Evolutionary conservation across 2,329 filamentous ascomycete genomes (phyloP).

Genomic region (Mariannaea sp.): DNA sequence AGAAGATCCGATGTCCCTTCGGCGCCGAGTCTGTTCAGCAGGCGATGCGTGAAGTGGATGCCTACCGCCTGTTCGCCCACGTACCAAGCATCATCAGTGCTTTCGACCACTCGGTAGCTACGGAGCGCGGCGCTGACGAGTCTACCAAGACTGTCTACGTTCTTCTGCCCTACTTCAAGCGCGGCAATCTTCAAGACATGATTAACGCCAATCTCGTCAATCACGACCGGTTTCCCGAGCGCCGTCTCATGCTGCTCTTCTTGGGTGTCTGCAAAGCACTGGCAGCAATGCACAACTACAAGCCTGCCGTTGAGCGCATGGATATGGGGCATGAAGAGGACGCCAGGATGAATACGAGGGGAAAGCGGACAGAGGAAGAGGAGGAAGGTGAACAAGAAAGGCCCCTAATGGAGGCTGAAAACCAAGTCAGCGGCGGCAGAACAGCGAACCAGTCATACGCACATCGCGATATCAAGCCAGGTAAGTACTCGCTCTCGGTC

Average conservation of each 20-base stretch:
- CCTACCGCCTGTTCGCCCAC: constrained; percentile 86
- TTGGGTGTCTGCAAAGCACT: constrained; percentile 89
- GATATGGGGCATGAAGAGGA: constrained; percentile 54
- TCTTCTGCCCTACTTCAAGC: constrained; percentile 89
- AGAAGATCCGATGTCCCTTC: constrained; percentile 98
- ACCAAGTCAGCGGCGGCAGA: constrained; percentile 62
- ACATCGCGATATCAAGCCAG: constrained; percentile 96
- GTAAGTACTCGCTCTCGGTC: constrained; percentile 52
- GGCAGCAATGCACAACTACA: constrained; percentile 89
- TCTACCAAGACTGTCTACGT: constrained; percentile 93
- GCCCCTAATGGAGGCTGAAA: constrained; percentile 82
- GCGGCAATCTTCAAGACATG: constrained; percentile 95
- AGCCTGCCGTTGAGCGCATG: constrained; percentile 56
- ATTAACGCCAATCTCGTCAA: constrained; percentile 99
- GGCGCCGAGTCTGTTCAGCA: constrained; percentile 94
- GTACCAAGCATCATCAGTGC: constrained; percentile 85
- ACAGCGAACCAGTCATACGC: constrained; percentile 80
- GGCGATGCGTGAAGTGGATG: constrained; percentile 96
- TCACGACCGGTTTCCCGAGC: constrained; percentile 86
- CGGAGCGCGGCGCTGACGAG: constrained; percentile 68
- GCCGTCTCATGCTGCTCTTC: constrained; percentile 85
- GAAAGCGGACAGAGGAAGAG: constrained; percentile 62
- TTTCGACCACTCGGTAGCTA: constrained; percentile 80
- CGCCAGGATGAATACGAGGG: constrained; percentile 41
- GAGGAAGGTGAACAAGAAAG: constrained; percentile 77